Percentiles rank a stretch among this genome's conserved stretches.
These are phyloP conservation scores for Apocynum venetum DNA, from an alignment of 257 asterid genomes.

Conservation along the genomic window DNA sequence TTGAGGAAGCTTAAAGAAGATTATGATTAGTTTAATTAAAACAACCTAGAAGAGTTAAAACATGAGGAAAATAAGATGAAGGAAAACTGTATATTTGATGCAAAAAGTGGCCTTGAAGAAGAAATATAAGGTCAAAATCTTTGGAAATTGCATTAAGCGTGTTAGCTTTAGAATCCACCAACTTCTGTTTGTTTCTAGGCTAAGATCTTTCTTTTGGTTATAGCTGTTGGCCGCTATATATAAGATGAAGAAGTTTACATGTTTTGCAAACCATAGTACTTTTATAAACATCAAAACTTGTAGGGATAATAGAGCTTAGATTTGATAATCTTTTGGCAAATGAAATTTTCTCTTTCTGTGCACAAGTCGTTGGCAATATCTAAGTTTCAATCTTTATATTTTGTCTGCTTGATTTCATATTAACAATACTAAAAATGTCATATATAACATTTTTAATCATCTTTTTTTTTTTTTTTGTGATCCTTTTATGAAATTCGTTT, in stretches of 20 bases:
- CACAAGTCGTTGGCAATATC: no score
- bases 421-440: no score
- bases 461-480: no score
- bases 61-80: neutral
- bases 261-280: neutral
- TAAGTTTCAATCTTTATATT: no score
- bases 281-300: neutral
- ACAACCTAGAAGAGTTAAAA: neutral
- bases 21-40: neutral
- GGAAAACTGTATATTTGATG: neutral
- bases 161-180: neutral
- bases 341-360: no score
- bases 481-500: no score
- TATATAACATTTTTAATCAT: no score
- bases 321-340: no score
- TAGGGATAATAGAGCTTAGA: neutral
- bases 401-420: no score
- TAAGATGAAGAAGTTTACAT: neutral
- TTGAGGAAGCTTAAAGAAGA: constrained; percentile 19
- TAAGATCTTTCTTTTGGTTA: constrained; percentile 1
- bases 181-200: neutral
- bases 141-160: constrained; percentile 11
- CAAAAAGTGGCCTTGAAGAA: constrained; percentile 7
- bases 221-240: neutral
- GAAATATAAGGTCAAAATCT: neutral